Base-by-base conservation (phyloP, 306 rosid species). In the Cicer pinnatifidum region DNA sequence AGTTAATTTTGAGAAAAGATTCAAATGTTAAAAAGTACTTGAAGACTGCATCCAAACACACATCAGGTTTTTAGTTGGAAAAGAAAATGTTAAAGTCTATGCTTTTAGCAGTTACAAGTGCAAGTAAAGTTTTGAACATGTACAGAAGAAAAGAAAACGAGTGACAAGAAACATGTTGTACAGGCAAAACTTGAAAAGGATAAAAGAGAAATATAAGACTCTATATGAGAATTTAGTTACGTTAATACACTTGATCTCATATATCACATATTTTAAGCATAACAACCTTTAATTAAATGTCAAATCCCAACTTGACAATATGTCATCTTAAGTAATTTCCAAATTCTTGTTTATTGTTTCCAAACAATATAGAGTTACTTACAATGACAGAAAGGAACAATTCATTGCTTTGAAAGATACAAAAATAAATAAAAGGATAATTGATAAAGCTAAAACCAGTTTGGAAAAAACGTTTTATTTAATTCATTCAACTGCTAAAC, bases 231-330 rank as follows among this genome's bases (percentile, higher is more conserved):
- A 44, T 48, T 16, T 72, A 53, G 41, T 61, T 17, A 28, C 38
- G 45, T 9, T 61, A 50, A 51, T 61, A 7, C 1, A 1, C 67
- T 16, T 52, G 12, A 61, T 16, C 39, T 43, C 48, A 43, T 33
- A 64, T 15, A 51, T 68, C 76, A 28, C 46, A 50, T 48, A 13
- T 67, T 73, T 67, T 74, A 67, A 40, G 53, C 47, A 40, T 41
- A 50, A 23, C 9, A 74, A 40, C 56, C 56, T 39, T 71, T 64
- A 66, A 72, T 58, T 52, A 52, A 44, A 33, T 72, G 38, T 9
- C 78, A 79, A 44, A 47, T 8, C 57, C 73, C 66, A 45, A 79
- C 53, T 45, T 56, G 39, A 72, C 72, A 12, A 65, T 44, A 66
- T 38, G 64, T 11, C 67, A 75, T 53, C 37, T 60, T 41, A 73